Percentiles rank a stretch among this genome's conserved stretches.
Evolutionary conservation across 495 filamentous ascomycete genomes (phyloP).

Genomic region (Hypoxylon lienhwacheense): DNA sequence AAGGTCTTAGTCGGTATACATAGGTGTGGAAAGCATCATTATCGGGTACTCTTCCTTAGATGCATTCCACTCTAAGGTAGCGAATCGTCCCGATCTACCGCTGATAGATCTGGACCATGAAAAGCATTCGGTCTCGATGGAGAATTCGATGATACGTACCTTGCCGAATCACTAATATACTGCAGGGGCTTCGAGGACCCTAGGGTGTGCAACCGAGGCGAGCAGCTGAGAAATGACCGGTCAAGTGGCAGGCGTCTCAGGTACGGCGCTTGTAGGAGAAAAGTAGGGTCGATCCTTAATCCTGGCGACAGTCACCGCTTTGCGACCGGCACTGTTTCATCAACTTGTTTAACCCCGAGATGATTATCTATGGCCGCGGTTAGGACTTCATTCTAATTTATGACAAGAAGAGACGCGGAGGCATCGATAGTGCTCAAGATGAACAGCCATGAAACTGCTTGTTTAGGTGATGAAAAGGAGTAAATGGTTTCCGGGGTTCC

Average conservation of each 20-base stretch:
- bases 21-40: no score
- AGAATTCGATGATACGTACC: no score
- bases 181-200: no score
- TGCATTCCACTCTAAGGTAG: no score
- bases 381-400: neutral
- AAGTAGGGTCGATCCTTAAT: slow-evolving; percentile 17
- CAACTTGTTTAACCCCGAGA: neutral
- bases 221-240: neutral
- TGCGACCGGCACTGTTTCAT: slow-evolving; percentile 26
- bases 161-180: no score
- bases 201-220: no score
- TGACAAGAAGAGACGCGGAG: slow-evolving; percentile 15
- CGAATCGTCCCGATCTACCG: no score
- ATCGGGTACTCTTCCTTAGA: no score
- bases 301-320: slow-evolving; percentile 8
- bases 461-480: slow-evolving; percentile 25
- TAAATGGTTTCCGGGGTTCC: neutral
- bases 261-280: slow-evolving; percentile 20
- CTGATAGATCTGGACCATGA: no score
- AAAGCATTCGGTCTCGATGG: no score
- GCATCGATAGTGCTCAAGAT: slow-evolving; percentile 15
- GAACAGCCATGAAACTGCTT: slow-evolving; percentile 30
- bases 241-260: slow-evolving; percentile 4
- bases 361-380: slow-evolving; percentile 1
- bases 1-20: no score